Percentiles rank a stretch among this genome's conserved stretches.
phyloP scores from a whole-genome alignment of 305 asterid species.

The Striga hermonthica region DNA sequence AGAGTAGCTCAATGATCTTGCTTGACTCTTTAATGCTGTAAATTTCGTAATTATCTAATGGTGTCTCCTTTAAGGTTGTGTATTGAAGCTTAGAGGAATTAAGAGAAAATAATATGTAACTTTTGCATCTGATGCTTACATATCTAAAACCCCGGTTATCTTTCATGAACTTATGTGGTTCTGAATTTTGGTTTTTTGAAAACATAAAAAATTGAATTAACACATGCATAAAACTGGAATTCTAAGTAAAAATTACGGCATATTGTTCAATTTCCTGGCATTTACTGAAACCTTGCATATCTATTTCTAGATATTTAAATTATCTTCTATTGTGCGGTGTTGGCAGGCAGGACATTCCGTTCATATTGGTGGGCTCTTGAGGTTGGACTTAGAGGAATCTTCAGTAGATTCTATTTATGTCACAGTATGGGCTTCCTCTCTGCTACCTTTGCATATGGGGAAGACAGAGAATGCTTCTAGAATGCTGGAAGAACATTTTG shows the following conservation, averaged over 20 bases:
- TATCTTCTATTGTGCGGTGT: conserved; percentile 29
- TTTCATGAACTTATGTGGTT: no score
- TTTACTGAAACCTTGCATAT: neutral
- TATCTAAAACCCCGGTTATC: no score
- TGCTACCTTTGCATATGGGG: conserved; percentile 90
- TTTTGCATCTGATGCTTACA: no score
- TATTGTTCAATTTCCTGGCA: neutral
- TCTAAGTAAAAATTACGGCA: neutral
- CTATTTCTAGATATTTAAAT: neutral
- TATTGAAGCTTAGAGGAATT: neutral
- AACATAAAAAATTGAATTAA: neutral
- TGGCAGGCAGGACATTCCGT: conserved; percentile 70
- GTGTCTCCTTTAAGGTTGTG: neutral
- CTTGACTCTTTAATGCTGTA: neutral
- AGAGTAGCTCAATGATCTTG: neutral
- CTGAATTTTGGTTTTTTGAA: neutral
- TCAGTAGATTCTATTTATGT: conserved; percentile 70
- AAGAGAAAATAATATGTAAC: no score
- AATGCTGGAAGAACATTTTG: conserved; percentile 75
- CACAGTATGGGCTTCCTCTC: conserved; percentile 84
- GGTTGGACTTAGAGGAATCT: conserved; percentile 77
- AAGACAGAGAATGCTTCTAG: conserved; percentile 59
- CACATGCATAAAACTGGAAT: neutral
- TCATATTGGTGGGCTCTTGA: conserved; percentile 78
- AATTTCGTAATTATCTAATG: conserved; percentile 4